Percentiles rank a stretch among this genome's conserved stretches.
Evolutionary conservation across 2,329 filamentous ascomycete genomes (phyloP).

Genomic region (Amauroascus verrucosus): DNA sequence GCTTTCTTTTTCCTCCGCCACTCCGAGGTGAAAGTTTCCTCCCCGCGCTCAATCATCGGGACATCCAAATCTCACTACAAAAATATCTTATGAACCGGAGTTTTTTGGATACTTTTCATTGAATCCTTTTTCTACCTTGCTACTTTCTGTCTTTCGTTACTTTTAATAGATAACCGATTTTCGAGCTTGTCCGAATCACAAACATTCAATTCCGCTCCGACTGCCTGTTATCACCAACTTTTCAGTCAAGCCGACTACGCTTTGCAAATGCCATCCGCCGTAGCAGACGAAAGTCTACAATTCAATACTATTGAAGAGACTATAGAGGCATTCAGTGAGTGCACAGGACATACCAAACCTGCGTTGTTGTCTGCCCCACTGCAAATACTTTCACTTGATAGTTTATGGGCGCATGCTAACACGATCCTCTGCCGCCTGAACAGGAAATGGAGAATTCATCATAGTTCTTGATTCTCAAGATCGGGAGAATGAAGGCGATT

Average conservation of each 20-base stretch:
- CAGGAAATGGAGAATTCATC: slow-evolving; percentile 79
- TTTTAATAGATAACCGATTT: neutral
- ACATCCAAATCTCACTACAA: neutral
- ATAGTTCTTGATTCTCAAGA: slow-evolving; percentile 85
- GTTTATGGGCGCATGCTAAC: slow-evolving; percentile 13
- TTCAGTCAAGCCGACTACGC: neutral
- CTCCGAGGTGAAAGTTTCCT: slow-evolving; percentile 10
- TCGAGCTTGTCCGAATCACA: neutral
- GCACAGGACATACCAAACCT: neutral
- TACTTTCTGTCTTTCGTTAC: neutral
- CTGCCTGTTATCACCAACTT: neutral
- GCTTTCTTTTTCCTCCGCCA: slow-evolving; percentile 2
- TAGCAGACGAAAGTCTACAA: slow-evolving; percentile 26
- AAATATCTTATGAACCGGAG: neutral
- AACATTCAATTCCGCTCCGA: neutral
- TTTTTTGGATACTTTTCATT: neutral
- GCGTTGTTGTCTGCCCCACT: neutral
- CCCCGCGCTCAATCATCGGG: slow-evolving; percentile 1
- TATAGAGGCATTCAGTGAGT: slow-evolving; percentile 35
- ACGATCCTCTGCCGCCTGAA: slow-evolving; percentile 3
- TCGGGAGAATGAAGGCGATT: slow-evolving; percentile 95
- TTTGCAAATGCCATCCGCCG: slow-evolving; percentile 26
- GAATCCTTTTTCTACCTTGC: neutral
- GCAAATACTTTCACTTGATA: neutral
- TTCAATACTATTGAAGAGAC: slow-evolving; percentile 37